These are phyloP conservation scores for Podila horticola DNA, from an alignment of 192 early-diverging fungal genomes.

Conservation along the genomic window DNA sequence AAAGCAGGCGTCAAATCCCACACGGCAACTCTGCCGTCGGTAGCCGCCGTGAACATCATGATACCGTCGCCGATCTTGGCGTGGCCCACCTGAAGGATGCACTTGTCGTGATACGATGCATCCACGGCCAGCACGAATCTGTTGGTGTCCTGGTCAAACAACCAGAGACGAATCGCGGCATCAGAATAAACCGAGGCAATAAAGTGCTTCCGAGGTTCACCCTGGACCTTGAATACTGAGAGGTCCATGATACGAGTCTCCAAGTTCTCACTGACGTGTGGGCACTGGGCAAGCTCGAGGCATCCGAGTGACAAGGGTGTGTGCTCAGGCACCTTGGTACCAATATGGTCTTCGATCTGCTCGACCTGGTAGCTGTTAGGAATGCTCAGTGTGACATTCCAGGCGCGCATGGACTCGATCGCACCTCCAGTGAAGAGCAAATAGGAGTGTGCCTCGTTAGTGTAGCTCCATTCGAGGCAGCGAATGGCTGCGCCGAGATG, in stretches of 20 bases:
- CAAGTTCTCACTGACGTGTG: slow-evolving; percentile 56
- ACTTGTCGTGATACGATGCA: slow-evolving; percentile 66
- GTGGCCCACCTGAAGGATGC: slow-evolving; percentile 69
- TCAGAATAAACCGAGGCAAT: slow-evolving; percentile 83
- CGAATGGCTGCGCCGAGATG: slow-evolving; percentile 39
- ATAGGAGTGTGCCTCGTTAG: slow-evolving; percentile 24
- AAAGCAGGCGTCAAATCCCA: slow-evolving; percentile 58
- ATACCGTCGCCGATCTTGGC: slow-evolving; percentile 39
- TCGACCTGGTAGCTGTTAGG: slow-evolving; percentile 47
- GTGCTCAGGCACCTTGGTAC: slow-evolving; percentile 17
- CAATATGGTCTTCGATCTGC: slow-evolving; percentile 16
- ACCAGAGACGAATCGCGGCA: slow-evolving; percentile 65
- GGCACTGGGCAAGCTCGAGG: slow-evolving; percentile 42
- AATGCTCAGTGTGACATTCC: slow-evolving; percentile 45
- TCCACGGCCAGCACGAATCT: slow-evolving; percentile 61
- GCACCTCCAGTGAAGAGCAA: slow-evolving; percentile 46
- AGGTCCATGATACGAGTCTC: slow-evolving; percentile 86
- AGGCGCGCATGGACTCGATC: slow-evolving; percentile 46
- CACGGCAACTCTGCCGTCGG: slow-evolving; percentile 62
- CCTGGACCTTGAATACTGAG: slow-evolving; percentile 48
- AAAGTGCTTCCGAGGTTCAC: slow-evolving; percentile 48
- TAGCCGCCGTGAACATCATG: slow-evolving; percentile 64
- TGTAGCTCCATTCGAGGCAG: slow-evolving; percentile 46
- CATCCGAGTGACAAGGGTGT: slow-evolving; percentile 40
- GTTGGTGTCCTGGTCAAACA: slow-evolving; percentile 62